phyloP scores from a whole-genome alignment of 768 basidiomycete genomes.

The Pisolithus tinctorius region DNA sequence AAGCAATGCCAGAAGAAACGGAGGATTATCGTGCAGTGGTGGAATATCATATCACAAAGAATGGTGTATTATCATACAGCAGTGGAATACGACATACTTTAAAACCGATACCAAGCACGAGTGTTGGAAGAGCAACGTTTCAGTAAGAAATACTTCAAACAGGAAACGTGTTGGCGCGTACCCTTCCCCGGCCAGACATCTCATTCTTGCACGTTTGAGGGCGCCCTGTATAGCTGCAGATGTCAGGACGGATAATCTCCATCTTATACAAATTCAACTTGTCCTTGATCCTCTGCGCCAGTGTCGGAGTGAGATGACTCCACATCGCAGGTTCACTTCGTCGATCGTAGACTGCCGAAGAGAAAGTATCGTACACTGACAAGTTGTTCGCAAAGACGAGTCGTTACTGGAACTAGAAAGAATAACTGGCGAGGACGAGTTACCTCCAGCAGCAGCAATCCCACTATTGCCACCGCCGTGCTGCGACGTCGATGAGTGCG shows the following conservation, averaged over 20 bases:
- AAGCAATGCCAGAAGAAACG: too few relatives aligned
- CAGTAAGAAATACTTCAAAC: too few relatives aligned
- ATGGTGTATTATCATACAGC: too few relatives aligned
- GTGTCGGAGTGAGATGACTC: slow-evolving; percentile 88
- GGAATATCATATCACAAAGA: too few relatives aligned
- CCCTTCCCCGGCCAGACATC: too few relatives aligned
- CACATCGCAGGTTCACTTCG: slow-evolving; percentile 95
- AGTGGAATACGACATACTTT: too few relatives aligned
- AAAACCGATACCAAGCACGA: too few relatives aligned
- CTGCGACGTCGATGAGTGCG: slow-evolving; percentile 40
- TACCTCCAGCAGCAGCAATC: slow-evolving; percentile 15
- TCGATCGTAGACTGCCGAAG: slow-evolving; percentile 84
- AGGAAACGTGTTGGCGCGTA: too few relatives aligned
- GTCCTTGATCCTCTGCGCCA: slow-evolving; percentile 97
- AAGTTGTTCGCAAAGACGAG: slow-evolving; percentile 88
- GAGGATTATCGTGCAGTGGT: too few relatives aligned
- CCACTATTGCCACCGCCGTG: slow-evolving; percentile 8
- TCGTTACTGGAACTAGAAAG: slow-evolving; percentile 50
- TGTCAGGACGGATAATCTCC: slow-evolving; percentile 37
- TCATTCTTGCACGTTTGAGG: too few relatives aligned
- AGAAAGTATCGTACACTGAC: slow-evolving; percentile 94
- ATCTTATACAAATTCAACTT: slow-evolving; percentile 98
- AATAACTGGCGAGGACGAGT: slow-evolving; percentile 46
- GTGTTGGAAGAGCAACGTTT: too few relatives aligned
- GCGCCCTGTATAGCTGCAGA: too few relatives aligned